phyloP scores from a whole-genome alignment of 345 rosid species.

The Viola odorata region DNA sequence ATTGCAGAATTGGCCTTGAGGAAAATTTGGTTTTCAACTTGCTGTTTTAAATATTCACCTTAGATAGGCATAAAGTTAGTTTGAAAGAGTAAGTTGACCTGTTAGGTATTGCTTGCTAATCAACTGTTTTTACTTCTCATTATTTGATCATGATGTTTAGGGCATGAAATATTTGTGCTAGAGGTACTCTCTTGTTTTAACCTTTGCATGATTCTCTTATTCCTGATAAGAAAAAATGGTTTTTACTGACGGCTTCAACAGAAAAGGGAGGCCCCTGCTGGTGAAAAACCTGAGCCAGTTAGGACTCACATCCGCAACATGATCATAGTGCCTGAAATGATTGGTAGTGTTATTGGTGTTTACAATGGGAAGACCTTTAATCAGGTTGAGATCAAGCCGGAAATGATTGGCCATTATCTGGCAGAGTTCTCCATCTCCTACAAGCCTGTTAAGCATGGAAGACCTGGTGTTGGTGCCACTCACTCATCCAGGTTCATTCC shows the following conservation, averaged over 20 bases:
- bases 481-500: conserved; percentile 98
- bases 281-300: conserved; percentile 97
- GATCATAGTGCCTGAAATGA: conserved; percentile 97
- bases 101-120: no score
- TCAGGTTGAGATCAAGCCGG: conserved; percentile 96
- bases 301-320: conserved; percentile 91
- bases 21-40: no score
- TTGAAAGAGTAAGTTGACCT: no score
- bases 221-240: neutral
- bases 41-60: no score
- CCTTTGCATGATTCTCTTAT: no score
- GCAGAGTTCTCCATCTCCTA: conserved; percentile 32
- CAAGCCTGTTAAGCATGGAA: conserved; percentile 95
- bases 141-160: no score
- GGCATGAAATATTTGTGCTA: no score
- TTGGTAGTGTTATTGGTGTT: conserved; percentile 88
- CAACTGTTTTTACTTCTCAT: no score
- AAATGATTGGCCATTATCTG: conserved; percentile 62
- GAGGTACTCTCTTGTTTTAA: no score
- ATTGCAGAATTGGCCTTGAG: no score
- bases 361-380: conserved; percentile 95
- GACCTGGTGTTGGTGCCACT: conserved; percentile 99
- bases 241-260: conserved; percentile 15
- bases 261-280: conserved; percentile 97
- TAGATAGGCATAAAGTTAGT: no score